Percentiles rank a stretch among this genome's conserved stretches.
phyloP scores from a whole-genome alignment of 768 basidiomycete species.

The Pisolithus sp. region DNA sequence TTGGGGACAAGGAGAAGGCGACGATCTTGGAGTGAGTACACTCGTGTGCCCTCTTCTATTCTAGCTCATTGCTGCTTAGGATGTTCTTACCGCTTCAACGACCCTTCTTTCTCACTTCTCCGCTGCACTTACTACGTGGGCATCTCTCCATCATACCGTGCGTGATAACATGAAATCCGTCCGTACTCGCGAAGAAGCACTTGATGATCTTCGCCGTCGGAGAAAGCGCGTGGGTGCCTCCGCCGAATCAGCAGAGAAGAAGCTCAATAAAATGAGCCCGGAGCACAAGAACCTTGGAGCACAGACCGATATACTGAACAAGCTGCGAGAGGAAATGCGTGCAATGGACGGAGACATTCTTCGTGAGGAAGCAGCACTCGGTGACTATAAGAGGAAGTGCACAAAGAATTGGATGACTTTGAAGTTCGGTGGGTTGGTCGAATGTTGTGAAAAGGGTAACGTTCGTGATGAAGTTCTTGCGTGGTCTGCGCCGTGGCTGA shows the following conservation, averaged over 20 bases:
- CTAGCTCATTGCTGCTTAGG: conserved; percentile 37
- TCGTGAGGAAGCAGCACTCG: conserved; percentile 69
- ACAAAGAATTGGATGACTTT: conserved; percentile 67
- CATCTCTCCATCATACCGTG: conserved; percentile 61
- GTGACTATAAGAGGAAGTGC: conserved; percentile 75
- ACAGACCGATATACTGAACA: conserved; percentile 70
- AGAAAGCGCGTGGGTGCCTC: conserved; percentile 59
- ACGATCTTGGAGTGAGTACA: conserved; percentile 64
- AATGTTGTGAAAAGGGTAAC: conserved; percentile 76
- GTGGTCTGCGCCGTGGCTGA: neutral
- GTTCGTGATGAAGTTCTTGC: conserved; percentile 25
- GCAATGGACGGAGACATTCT: conserved; percentile 77
- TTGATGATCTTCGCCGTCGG: conserved; percentile 70
- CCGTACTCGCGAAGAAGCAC: conserved; percentile 74
- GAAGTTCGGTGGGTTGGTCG: conserved; percentile 83
- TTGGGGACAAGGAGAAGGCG: conserved; percentile 79
- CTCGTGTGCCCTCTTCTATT: neutral
- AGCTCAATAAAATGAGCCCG: conserved; percentile 82
- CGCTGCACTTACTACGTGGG: conserved; percentile 60
- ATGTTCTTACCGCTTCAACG: conserved; percentile 66
- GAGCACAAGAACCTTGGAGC: conserved; percentile 77
- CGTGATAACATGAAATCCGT: conserved; percentile 68
- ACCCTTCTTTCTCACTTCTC: conserved; percentile 63
- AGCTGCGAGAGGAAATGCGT: conserved; percentile 70
- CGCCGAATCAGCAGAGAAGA: conserved; percentile 82